phyloP scores from a whole-genome alignment of 257 asterid species.

The Verbascum thapsus region DNA sequence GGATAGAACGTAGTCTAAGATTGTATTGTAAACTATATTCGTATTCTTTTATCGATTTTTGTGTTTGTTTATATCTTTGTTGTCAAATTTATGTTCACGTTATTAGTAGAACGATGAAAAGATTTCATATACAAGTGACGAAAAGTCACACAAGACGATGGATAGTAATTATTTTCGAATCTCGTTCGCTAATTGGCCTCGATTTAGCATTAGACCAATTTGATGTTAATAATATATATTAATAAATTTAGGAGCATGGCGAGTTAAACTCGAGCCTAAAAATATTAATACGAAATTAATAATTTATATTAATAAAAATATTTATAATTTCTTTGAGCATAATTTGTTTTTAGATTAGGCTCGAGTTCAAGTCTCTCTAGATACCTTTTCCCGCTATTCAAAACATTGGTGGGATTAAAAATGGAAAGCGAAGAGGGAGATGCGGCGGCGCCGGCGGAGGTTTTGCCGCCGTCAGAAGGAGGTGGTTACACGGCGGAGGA shows the following conservation, averaged over 20 bases:
- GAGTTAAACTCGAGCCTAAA: too few relatives aligned
- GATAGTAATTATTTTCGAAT: constrained; percentile 18
- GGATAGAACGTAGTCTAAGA: constrained; percentile 8
- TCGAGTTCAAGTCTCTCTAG: too few relatives aligned
- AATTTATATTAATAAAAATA: too few relatives aligned
- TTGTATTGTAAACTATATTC: constrained; percentile 22
- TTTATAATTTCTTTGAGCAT: too few relatives aligned
- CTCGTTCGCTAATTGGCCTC: neutral
- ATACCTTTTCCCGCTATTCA: neutral
- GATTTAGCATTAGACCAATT: neutral
- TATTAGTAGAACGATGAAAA: constrained; percentile 23
- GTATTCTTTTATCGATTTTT: constrained; percentile 31
- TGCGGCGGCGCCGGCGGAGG: constrained; percentile 28
- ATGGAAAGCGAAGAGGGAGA: constrained; percentile 38
- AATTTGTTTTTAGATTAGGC: too few relatives aligned
- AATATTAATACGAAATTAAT: too few relatives aligned
- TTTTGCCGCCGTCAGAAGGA: constrained; percentile 18
- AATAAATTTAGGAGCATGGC: too few relatives aligned
- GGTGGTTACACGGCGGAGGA: constrained; percentile 44
- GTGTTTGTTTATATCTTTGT: too few relatives aligned
- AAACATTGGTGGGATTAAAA: constrained; percentile 11
- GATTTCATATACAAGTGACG: constrained; percentile 27
- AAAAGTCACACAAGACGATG: constrained; percentile 19
- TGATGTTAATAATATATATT: too few relatives aligned
- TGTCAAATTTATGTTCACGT: constrained; percentile 14